phyloP scores from a whole-genome alignment of 495 filamentous ascomycete genomes.

The Xylaria scruposa region DNA sequence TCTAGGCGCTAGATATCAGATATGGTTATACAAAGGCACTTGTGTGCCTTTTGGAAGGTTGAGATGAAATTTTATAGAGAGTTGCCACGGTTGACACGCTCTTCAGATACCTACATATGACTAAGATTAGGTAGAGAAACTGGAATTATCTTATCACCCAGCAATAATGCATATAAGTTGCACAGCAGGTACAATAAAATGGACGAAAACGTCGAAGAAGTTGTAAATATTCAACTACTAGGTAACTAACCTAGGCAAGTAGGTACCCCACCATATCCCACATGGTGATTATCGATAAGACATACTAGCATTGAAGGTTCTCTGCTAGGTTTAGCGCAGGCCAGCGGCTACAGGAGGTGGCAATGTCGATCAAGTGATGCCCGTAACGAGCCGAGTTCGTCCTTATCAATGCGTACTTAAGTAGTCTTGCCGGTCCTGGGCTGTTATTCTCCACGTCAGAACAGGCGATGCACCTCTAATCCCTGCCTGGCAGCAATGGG shows the following conservation, averaged over 20 bases:
- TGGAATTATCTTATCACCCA: neutral
- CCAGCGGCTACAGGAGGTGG: constrained; percentile 8
- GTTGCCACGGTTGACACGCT: too few relatives aligned
- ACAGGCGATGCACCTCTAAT: neutral
- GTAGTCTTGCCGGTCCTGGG: constrained; percentile 1
- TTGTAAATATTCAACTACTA: neutral
- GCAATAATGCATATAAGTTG: neutral
- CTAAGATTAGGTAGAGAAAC: neutral
- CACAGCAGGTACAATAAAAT: neutral
- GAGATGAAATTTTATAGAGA: neutral
- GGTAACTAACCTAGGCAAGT: neutral
- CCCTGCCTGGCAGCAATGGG: constrained; percentile 14
- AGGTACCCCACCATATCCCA: neutral
- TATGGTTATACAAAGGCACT: neutral
- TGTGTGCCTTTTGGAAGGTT: neutral
- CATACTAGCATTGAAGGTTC: neutral
- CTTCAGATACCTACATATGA: too few relatives aligned
- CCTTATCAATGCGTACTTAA: neutral
- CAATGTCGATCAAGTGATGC: constrained; percentile 9
- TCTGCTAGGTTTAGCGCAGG: constrained; percentile 1
- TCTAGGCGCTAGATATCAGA: neutral
- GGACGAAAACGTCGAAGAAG: neutral
- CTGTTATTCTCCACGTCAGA: constrained; percentile 18
- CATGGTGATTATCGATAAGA: neutral
- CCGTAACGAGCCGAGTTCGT: constrained; percentile 7